Evolutionary conservation across 2,329 filamentous ascomycete genomes (phyloP).

Genomic region (Tolypocladium ophioglossoides): DNA sequence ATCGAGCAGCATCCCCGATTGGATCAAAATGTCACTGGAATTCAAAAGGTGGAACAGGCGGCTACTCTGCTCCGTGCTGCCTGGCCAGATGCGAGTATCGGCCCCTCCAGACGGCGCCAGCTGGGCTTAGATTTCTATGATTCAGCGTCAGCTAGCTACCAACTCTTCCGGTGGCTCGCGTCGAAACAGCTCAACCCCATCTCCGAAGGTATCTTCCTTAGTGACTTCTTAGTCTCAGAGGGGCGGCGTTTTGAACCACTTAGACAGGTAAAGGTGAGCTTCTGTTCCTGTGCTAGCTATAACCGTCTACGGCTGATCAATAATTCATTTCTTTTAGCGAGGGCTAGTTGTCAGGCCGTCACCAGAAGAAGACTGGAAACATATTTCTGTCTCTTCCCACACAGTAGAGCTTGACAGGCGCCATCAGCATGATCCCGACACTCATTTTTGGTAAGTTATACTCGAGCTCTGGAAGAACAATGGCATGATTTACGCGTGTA

Average conservation of each 20-base stretch:
- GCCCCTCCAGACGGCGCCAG: not conserved
- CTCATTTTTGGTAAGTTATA: not conserved
- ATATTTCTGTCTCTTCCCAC: not conserved
- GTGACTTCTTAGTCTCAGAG: not conserved
- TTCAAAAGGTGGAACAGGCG: not conserved
- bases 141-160: not conserved
- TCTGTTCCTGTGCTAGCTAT: too few species aligned
- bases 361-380: not conserved
- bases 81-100: not conserved
- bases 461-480: not conserved
- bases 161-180: not conserved
- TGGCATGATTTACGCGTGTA: not conserved
- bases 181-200: not conserved
- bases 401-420: not conserved
- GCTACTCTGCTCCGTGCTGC: not conserved
- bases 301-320: not conserved
- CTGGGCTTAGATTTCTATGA: not conserved
- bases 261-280: not conserved
- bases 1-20: not conserved
- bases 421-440: not conserved
- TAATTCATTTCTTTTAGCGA: not conserved
- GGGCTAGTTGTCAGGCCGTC: not conserved
- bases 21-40: not conserved
- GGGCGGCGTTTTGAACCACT: not conserved
- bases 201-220: not conserved